phyloP scores from a whole-genome alignment of 805 yeast genomes.

The Wickerhamomyces bovis region DNA sequence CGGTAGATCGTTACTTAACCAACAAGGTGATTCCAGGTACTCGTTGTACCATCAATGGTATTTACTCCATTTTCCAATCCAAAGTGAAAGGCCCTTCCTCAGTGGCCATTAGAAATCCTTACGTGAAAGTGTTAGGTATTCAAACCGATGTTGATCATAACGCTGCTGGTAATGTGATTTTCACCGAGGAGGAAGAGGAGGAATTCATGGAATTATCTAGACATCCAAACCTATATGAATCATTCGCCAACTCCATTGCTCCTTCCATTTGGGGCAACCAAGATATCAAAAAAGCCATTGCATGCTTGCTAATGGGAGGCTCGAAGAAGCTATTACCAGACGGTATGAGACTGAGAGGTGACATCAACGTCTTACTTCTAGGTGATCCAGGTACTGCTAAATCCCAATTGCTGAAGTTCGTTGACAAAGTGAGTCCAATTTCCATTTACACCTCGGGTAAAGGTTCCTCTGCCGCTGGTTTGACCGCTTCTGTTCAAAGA shows the following conservation, averaged over 20 bases:
- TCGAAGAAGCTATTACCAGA: slow-evolving; percentile 89
- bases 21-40: slow-evolving; percentile 94
- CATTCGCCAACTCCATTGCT: slow-evolving; percentile 85
- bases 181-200: slow-evolving; percentile 92
- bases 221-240: slow-evolving; percentile 76
- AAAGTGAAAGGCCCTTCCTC: slow-evolving; percentile 49
- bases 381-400: slow-evolving; percentile 99
- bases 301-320: slow-evolving; percentile 91
- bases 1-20: slow-evolving; percentile 84
- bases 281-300: slow-evolving; percentile 90
- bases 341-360: slow-evolving; percentile 96
- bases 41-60: slow-evolving; percentile 85
- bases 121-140: slow-evolving; percentile 79
- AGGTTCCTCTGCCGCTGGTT: slow-evolving; percentile 99
- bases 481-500: slow-evolving; percentile 95
- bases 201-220: slow-evolving; percentile 78
- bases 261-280: slow-evolving; percentile 93
- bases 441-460: slow-evolving; percentile 97
- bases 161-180: slow-evolving; percentile 51
- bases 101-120: slow-evolving; percentile 94
- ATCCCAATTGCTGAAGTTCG: slow-evolving; percentile 91
- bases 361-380: slow-evolving; percentile 81
- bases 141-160: slow-evolving; percentile 76
- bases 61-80: slow-evolving; percentile 84
- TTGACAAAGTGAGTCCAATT: slow-evolving; percentile 90